Conservation (phyloP, 2,329 filamentous ascomycete species). For the Fonsecaea monophora region DNA sequence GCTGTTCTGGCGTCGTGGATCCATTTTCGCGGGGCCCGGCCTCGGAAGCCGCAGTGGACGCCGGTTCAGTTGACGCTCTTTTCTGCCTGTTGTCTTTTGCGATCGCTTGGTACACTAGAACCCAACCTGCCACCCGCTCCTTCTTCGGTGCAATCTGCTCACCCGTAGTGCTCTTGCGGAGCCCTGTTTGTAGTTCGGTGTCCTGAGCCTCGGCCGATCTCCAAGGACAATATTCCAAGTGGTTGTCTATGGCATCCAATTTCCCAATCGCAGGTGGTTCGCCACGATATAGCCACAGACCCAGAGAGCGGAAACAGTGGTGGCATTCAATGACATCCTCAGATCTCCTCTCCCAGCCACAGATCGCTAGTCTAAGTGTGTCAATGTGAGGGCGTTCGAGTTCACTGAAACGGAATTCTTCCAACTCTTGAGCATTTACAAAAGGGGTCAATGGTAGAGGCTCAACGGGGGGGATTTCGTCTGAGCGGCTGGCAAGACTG, state of each 20-base stretch:
- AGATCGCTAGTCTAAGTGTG: constrained; percentile 72
- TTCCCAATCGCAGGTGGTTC: constrained; percentile 71
- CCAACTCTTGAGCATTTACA: constrained; percentile 42
- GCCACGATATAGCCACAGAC: constrained; percentile 82
- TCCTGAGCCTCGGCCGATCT: constrained; percentile 38
- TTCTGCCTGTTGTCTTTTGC: constrained; percentile 34
- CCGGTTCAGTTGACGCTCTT: constrained; percentile 1
- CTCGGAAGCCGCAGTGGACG: constrained; percentile 22
- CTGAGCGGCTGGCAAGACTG: constrained; percentile 52
- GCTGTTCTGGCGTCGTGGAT: constrained; percentile 37
- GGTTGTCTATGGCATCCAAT: constrained; percentile 73
- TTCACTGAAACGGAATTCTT: constrained; percentile 38
- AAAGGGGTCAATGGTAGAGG: constrained; percentile 56
- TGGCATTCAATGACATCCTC: constrained; percentile 75
- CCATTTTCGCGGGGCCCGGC: constrained; percentile 1
- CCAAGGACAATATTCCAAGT: constrained; percentile 87
- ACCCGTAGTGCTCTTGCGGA: constrained; percentile 3
- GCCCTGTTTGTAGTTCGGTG: constrained; percentile 32
- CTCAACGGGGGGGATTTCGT: constrained; percentile 51
- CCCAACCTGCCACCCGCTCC: constrained; percentile 37
- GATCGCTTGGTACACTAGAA: constrained; percentile 36
- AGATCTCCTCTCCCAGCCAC: constrained; percentile 73
- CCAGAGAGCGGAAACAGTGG: constrained; percentile 85
- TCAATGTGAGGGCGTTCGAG: constrained; percentile 56
- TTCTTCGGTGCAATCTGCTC: constrained; percentile 23